Evolutionary conservation across 2,329 filamentous ascomycete genomes (phyloP), one percentile per base, ranked within the genome.

Genomic region (Arachnopeziza araneosa): DNA sequence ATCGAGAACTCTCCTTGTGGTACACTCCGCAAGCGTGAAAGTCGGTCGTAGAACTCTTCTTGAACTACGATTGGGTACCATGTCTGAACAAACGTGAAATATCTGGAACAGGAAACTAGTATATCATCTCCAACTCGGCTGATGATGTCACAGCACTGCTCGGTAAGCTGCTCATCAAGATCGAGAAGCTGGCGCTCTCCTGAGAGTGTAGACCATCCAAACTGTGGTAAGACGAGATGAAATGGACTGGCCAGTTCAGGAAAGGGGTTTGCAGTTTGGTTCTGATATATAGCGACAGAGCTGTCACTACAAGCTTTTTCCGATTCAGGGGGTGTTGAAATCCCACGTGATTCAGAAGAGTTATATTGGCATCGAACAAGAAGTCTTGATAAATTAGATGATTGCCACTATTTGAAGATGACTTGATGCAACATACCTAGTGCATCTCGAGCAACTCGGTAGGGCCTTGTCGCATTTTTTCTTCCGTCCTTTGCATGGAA

Each of bases 401-500:
- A 52, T 3, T 5, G 10, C 14, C 22, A 4, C 8, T 24, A 52
- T 17, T 52, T 52, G n/a, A 52, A n/a, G n/a, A 22, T 52, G 4
- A 17, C 50, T 52, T 52, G 24, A 14, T 3, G 7, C 3, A 22
- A 21, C 52, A 55, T 56, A 64, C 63, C 53, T 64, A 21, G 55
- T 49, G 53, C 63, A 64, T 48, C 60, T 50, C 6, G 50, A 24
- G 14, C 63, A 64, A 9, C 54, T 44, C 17, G 63, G 60, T 21
- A 64, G 30, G 4, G 49, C 44, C 55, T 63, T 63, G 24, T 64
- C 63, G 32, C 63, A 64, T 32, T 59, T 63, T 56, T 64, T 64
- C 60, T 64, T 64, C 14, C 58, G 60, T 9, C 58, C 26, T 52
- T 59, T 63, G 52, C 63, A 64, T 49, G 56, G 56, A 48, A 51